Evolutionary conservation across 345 rosid species (phyloP).

Genomic region (Dipteronia sinensis): DNA sequence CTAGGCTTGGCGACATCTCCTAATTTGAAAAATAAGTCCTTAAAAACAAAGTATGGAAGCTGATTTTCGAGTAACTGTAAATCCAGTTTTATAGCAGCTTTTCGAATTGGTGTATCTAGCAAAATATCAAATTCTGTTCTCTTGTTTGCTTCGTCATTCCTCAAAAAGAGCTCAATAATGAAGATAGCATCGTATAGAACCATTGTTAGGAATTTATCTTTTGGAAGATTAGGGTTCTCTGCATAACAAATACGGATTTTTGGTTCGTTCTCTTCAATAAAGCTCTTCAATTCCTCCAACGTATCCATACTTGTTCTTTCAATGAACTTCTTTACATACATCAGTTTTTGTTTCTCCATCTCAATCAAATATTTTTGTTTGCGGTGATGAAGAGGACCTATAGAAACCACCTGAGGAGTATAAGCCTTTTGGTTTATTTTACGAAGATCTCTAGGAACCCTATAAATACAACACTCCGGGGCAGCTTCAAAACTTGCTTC

Average conservation of each 20-base stretch:
- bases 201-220: not conserved
- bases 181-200: slow-evolving; percentile 19
- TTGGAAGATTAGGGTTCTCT: rapidly evolving
- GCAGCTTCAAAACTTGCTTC: not conserved
- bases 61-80: slow-evolving; percentile 18
- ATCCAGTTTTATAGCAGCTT: not conserved
- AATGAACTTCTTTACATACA: not conserved
- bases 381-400: slow-evolving; percentile 17
- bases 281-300: not conserved
- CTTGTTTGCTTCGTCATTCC: not conserved
- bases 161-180: slow-evolving; percentile 18
- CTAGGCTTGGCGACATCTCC: not conserved
- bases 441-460: slow-evolving; percentile 4
- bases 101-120: not conserved
- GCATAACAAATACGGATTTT: slow-evolving; percentile 9
- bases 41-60: slow-evolving; percentile 18
- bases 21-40: not conserved
- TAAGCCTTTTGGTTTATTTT: slow-evolving; percentile 18
- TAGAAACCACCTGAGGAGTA: slow-evolving; percentile 27
- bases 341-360: not conserved
- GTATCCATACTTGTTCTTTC: not conserved
- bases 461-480: not conserved
- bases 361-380: not conserved
- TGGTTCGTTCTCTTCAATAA: not conserved
- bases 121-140: not conserved